Evolutionary conservation across 2,329 filamentous ascomycete genomes (phyloP).

Genomic region (Botryosphaeria dothidea): DNA sequence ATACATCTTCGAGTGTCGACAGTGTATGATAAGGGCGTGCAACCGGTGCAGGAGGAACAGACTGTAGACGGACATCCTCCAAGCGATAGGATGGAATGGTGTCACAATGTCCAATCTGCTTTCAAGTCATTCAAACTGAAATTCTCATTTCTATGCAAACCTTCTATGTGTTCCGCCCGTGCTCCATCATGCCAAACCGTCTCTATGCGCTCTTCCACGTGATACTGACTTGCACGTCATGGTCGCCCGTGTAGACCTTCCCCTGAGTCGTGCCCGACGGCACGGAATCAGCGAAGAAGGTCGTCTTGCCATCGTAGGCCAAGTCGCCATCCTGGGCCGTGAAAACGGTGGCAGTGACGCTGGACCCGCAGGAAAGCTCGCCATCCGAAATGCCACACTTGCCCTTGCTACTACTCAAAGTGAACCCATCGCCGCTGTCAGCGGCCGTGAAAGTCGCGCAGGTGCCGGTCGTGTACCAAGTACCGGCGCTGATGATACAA

Average conservation of each 20-base stretch:
- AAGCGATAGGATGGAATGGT: background rate
- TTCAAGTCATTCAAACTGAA: background rate
- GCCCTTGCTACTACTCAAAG: conserved; percentile 60
- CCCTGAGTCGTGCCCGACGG: conserved; percentile 47
- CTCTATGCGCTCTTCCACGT: conserved; percentile 1
- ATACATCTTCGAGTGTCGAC: conserved; percentile 12
- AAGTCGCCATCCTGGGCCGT: conserved; percentile 37
- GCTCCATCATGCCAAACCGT: background rate
- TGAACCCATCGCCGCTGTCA: conserved; percentile 50
- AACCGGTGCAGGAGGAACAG: conserved; percentile 12
- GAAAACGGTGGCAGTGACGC: conserved; percentile 48
- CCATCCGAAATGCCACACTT: conserved; percentile 57
- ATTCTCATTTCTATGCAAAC: background rate
- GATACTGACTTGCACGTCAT: background rate
- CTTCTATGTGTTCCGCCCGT: background rate
- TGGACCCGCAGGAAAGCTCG: conserved; percentile 57
- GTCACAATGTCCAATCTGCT: background rate
- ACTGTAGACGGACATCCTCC: background rate
- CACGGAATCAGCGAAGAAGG: conserved; percentile 46
- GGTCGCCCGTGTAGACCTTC: conserved; percentile 41
- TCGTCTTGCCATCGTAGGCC: conserved; percentile 37
- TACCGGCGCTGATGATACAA: conserved; percentile 67
- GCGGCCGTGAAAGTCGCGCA: conserved; percentile 66
- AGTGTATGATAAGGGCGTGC: background rate
- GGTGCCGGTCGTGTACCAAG: conserved; percentile 67